Evolutionary conservation across 2,329 filamentous ascomycete genomes (phyloP).

Genomic region (Verticillium alfalfae): DNA sequence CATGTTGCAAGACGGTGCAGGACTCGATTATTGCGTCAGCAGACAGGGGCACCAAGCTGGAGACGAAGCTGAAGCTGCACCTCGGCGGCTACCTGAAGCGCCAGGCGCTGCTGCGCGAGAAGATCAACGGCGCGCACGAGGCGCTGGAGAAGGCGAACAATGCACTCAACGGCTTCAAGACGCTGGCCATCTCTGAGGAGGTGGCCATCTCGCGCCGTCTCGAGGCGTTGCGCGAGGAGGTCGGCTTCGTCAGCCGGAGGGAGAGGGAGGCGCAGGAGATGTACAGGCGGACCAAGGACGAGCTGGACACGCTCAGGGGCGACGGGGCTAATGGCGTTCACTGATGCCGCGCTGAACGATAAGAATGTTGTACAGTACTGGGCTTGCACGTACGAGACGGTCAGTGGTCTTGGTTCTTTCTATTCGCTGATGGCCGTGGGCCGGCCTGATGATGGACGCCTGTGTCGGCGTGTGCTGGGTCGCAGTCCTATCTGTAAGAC

Average conservation of each 20-base stretch:
- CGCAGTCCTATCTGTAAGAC: no score
- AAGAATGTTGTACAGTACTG: neutral
- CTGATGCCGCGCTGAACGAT: neutral
- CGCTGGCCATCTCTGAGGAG: constrained; percentile 74
- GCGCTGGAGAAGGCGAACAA: constrained; percentile 68
- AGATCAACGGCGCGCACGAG: constrained; percentile 69
- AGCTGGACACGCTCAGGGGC: constrained; percentile 58
- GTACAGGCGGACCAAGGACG: constrained; percentile 71
- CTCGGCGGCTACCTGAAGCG: constrained; percentile 88
- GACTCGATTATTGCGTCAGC: constrained; percentile 68
- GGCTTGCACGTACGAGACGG: neutral
- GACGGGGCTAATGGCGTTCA: constrained; percentile 19
- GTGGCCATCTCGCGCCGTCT: constrained; percentile 68
- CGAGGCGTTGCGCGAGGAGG: constrained; percentile 74
- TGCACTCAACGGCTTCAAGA: constrained; percentile 69
- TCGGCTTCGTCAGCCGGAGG: constrained; percentile 69
- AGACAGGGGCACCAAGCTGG: constrained; percentile 76
- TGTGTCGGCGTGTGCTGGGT: neutral
- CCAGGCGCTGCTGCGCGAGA: constrained; percentile 71
- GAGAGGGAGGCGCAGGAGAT: constrained; percentile 88
- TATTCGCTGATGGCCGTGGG: neutral
- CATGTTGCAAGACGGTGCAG: constrained; percentile 59
- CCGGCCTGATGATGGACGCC: neutral
- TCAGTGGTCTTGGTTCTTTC: neutral
- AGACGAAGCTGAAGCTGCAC: constrained; percentile 86